A percentile compares a stretch with the other conserved stretches of the same genome.
These are phyloP conservation scores for Penicillium paxilli DNA, from an alignment of 495 filamentous ascomycete species.

Conservation along the genomic window DNA sequence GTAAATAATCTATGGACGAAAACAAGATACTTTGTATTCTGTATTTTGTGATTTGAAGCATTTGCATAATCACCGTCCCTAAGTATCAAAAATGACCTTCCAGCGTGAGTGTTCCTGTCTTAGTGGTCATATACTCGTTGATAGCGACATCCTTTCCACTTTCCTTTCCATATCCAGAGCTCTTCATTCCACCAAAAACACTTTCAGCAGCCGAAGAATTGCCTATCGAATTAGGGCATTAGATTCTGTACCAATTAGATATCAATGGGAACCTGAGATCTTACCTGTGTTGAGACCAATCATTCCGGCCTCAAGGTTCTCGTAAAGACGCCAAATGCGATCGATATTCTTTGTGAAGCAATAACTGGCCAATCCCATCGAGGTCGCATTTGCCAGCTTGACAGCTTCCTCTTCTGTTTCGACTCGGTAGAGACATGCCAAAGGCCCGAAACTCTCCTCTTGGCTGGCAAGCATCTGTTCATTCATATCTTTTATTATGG, in stretches of 20 bases:
- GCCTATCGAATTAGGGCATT: no score
- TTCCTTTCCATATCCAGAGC: slow-evolving; percentile 64
- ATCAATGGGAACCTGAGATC: no score
- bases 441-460: slow-evolving; percentile 31
- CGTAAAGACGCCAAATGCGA: slow-evolving; percentile 20
- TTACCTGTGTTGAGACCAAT: slow-evolving; percentile 29
- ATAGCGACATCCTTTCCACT: slow-evolving; percentile 62
- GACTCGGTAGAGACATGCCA: slow-evolving; percentile 23
- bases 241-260: neutral
- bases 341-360: slow-evolving; percentile 22
- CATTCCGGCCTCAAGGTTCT: slow-evolving; percentile 32
- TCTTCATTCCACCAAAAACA: slow-evolving; percentile 61
- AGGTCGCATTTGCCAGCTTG: slow-evolving; percentile 20
- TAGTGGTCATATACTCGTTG: slow-evolving; percentile 58
- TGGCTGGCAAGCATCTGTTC: slow-evolving; percentile 23
- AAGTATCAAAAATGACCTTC: no score
- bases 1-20: no score
- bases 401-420: slow-evolving; percentile 30
- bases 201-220: slow-evolving; percentile 52
- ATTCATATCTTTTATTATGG: slow-evolving; percentile 68
- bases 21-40: no score
- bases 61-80: no score
- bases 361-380: slow-evolving; percentile 29
- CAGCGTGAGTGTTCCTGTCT: slow-evolving; percentile 53
- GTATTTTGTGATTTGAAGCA: no score